Conservation (phyloP, 192 early-diverging fungal species). For the Backusella morwellensis region DNA sequence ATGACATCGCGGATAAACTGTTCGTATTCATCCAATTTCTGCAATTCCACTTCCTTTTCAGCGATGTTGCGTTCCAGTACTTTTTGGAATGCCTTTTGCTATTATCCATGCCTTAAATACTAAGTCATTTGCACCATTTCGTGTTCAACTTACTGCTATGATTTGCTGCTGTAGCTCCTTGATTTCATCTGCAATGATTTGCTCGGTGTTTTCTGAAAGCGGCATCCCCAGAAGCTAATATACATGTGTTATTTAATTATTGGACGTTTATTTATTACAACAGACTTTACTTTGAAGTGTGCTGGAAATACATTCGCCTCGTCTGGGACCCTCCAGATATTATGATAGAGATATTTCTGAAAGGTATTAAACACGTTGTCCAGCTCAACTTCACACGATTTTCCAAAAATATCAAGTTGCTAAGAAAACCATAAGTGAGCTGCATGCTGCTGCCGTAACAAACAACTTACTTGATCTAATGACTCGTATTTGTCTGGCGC, state of each 20-base stretch:
- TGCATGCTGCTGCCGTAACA: no score
- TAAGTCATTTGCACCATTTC: background rate
- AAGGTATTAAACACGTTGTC: background rate
- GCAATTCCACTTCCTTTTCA: background rate
- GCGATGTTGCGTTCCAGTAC: background rate
- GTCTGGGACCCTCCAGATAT: background rate
- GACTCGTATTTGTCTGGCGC: background rate
- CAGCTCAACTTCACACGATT: background rate
- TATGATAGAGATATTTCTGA: background rate
- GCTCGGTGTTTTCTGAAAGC: background rate
- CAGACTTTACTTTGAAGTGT: background rate
- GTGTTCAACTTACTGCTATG: background rate
- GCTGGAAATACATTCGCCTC: background rate
- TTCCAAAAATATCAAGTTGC: background rate
- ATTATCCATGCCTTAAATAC: background rate
- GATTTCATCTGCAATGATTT: background rate
- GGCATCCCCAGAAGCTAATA: background rate
- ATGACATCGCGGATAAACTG: background rate
- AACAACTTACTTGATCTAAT: background rate
- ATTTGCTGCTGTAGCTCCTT: background rate
- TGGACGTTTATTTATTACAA: background rate
- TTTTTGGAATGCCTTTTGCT: background rate
- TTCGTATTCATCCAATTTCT: background rate
- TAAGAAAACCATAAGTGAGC: no score
- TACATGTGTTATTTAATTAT: no score